Evolutionary conservation across 352 stramenopile genomes (phyloP).

Genomic region (Pythium aquatile): DNA sequence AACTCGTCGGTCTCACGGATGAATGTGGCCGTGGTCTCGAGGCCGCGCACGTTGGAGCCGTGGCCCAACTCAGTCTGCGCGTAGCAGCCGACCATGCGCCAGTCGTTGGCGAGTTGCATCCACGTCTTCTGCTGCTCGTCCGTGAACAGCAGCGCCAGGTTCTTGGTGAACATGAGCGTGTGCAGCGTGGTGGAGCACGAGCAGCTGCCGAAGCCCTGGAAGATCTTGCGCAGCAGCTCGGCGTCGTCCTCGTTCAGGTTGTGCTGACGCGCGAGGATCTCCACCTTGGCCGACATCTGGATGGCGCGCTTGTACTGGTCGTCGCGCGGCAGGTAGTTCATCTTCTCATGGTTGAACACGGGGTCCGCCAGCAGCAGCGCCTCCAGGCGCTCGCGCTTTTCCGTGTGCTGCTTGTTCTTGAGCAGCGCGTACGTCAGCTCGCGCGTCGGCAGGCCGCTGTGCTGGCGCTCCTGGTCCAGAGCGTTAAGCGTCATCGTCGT

Average conservation of each 20-base stretch:
- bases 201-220: constrained; percentile 56
- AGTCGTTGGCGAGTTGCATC: constrained; percentile 67
- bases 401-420: constrained; percentile 45
- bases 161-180: constrained; percentile 76
- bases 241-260: constrained; percentile 54
- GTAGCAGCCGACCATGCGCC: constrained; percentile 82
- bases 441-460: constrained; percentile 42
- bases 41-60: constrained; percentile 80
- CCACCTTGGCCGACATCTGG: constrained; percentile 53
- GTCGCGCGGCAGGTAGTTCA: constrained; percentile 65
- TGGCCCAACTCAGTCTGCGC: constrained; percentile 89
- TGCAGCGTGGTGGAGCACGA: constrained; percentile 57
- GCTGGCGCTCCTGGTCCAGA: constrained; percentile 37
- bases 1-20: constrained; percentile 88
- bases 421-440: constrained; percentile 68
- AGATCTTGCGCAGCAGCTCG: constrained; percentile 49
- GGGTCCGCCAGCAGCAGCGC: constrained; percentile 53
- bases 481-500: constrained; percentile 1
- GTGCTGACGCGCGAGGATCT: constrained; percentile 56
- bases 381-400: constrained; percentile 60
- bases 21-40: constrained; percentile 96
- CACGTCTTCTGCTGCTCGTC: constrained; percentile 68
- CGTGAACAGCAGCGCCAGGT: constrained; percentile 56
- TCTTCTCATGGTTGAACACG: constrained; percentile 54
- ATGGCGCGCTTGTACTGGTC: constrained; percentile 61